Evolutionary conservation across 78 protist genomes (phyloP), one percentile per base, ranked within the genome.

Genomic region (Andalucia godoyi): DNA sequence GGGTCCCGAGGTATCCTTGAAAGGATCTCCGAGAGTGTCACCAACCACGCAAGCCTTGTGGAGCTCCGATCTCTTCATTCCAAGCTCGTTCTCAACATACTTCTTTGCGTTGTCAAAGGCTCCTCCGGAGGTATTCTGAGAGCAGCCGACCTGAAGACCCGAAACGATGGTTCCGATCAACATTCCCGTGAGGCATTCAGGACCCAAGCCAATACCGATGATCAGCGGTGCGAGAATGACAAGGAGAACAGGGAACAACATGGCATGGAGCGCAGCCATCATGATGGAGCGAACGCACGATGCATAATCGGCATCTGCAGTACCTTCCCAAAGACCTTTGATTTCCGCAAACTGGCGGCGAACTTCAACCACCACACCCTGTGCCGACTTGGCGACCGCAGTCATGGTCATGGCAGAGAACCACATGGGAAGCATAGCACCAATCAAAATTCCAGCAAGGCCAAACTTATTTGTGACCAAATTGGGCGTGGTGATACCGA

Each of bases 61-160:
- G 27, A 37, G 54, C 29, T 72, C 66, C 21, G 40, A 34, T 4
- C 80, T 52, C 23, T 72, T 53, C 30, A 70, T 74, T 21, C 76
- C 76, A 33, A 40, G 57, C 25, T 52, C 71, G 15, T 55, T 62
- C 55, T 64, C 77, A 55, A 69, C 53, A 74, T 69, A 79, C 79
- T 80, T 79, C 79, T 79, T 84, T 34, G 86, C 83, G 73, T 84
- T 84, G 75, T 79, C 89, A 85, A 85, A 84, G 21, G 89, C 85
- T 13, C 85, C 85, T 18, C 85, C 85, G 30, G 85, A 54, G 81
- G 76, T 82, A 66, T 73, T 43, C 65, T 43, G 4, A 37, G 74
- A 30, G 66, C 76, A 53, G 58, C 79, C 83, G 38, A 82, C 30
- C 71, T 53, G 72, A 34, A 70, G 53, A 10, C 87, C 86, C 6